These are phyloP conservation scores for Cornus suecica DNA, from an alignment of 148 eudicot genomes.

Conservation along the genomic window DNA sequence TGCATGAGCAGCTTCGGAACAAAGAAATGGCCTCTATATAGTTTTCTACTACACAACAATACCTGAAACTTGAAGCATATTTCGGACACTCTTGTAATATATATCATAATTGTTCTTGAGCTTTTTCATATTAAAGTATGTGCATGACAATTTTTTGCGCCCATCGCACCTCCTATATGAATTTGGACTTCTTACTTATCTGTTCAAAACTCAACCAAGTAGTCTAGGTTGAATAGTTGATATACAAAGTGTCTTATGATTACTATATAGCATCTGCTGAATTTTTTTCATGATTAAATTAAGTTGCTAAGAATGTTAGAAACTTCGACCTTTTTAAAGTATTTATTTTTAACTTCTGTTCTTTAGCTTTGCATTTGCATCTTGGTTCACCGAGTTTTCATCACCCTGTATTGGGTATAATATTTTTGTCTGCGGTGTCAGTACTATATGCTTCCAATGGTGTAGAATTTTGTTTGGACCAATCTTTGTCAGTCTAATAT, in stretches of 20 bases:
- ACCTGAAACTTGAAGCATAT: neutral
- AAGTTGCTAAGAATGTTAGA: neutral
- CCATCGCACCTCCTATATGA: neutral
- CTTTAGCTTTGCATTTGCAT: neutral
- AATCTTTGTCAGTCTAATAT: neutral
- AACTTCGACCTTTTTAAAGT: neutral
- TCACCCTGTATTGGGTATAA: neutral
- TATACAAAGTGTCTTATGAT: too few relatives aligned
- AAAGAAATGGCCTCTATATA: neutral
- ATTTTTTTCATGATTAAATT: too few relatives aligned
- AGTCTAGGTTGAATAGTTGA: too few relatives aligned
- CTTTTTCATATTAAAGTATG: neutral
- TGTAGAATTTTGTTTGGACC: neutral
- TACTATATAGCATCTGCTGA: too few relatives aligned
- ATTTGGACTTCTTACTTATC: too few relatives aligned
- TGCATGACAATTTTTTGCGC: neutral
- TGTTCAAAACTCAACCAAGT: neutral
- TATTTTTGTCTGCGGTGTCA: neutral
- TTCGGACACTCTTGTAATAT: neutral
- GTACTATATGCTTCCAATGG: neutral
- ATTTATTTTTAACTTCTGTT: neutral
- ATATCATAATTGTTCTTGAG: neutral
- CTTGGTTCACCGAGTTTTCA: neutral
- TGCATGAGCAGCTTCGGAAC: neutral
- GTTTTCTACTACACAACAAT: neutral